Percentiles rank a stretch among this genome's conserved stretches.
These are phyloP conservation scores for Arthrobotrys musiformis DNA, from an alignment of 2,329 filamentous ascomycete species.

Conservation along the genomic window DNA sequence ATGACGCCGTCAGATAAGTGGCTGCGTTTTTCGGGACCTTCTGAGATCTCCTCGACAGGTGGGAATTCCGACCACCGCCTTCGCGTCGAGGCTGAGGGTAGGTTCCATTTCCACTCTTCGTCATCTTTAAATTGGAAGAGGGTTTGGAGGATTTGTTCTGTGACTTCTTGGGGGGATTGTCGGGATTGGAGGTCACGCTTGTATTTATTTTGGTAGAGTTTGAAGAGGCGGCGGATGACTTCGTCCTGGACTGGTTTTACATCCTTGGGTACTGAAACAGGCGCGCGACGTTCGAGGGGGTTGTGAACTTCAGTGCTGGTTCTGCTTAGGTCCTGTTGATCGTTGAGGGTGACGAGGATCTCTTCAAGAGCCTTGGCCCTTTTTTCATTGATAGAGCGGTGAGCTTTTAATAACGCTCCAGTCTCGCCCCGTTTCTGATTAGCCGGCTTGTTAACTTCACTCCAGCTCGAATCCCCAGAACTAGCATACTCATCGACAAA, in stretches of 20 bases:
- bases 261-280: neutral
- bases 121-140: constrained; percentile 6
- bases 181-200: neutral
- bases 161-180: neutral
- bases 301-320: neutral
- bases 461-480: too few relatives aligned
- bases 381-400: neutral
- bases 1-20: neutral
- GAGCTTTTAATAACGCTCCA: too few relatives aligned
- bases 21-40: neutral
- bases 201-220: neutral
- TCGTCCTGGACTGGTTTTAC: constrained; percentile 1
- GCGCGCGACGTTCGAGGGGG: neutral
- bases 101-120: neutral
- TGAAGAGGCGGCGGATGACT: constrained; percentile 3
- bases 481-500: neutral
- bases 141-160: neutral
- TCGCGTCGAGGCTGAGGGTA: neutral
- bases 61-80: neutral
- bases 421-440: neutral
- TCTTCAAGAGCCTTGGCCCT: neutral
- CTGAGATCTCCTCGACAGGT: neutral
- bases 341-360: neutral
- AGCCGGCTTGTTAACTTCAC: too few relatives aligned
- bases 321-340: neutral